Conservation (phyloP, 176 grass and related monocot genomes). For the sorghum (Sorghum bicolor) region DNA sequence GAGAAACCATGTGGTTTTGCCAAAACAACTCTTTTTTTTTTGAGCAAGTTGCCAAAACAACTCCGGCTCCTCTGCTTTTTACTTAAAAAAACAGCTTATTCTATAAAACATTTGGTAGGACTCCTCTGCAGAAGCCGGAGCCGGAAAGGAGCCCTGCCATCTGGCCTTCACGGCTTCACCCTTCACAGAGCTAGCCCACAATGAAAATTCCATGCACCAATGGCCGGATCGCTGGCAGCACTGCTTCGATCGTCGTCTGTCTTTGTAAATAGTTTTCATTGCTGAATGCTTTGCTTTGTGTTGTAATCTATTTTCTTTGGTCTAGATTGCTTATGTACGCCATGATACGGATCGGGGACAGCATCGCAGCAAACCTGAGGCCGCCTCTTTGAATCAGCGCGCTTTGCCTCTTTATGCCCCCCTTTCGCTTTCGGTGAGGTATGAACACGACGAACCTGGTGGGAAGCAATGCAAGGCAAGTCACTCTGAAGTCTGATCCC, state of each 20-base stretch:
- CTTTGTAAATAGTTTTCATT: neutral
- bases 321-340: conserved; percentile 14
- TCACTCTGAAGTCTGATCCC: conserved; percentile 30
- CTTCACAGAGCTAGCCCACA: neutral
- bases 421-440: conserved; percentile 33
- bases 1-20: too few species aligned
- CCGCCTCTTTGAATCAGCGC: neutral
- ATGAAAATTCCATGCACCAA: neutral
- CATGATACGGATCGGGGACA: conserved; percentile 24
- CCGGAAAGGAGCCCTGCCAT: too few species aligned
- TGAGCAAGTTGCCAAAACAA: too few species aligned
- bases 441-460: neutral
- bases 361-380: neutral
- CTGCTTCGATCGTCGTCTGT: neutral
- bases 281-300: neutral
- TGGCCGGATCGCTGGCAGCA: neutral
- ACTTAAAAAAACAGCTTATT: too few species aligned
- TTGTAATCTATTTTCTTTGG: neutral
- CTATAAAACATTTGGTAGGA: too few species aligned
- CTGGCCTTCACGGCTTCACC: neutral
- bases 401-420: conserved; percentile 26
- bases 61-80: too few species aligned
- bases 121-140: too few species aligned
- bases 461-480: conserved; percentile 23
- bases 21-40: too few species aligned